Percentiles rank a stretch among this genome's conserved stretches.
Evolutionary conservation across 805 yeast genomes (phyloP).

Genomic region (Trichomonascus vanleenenianus): DNA sequence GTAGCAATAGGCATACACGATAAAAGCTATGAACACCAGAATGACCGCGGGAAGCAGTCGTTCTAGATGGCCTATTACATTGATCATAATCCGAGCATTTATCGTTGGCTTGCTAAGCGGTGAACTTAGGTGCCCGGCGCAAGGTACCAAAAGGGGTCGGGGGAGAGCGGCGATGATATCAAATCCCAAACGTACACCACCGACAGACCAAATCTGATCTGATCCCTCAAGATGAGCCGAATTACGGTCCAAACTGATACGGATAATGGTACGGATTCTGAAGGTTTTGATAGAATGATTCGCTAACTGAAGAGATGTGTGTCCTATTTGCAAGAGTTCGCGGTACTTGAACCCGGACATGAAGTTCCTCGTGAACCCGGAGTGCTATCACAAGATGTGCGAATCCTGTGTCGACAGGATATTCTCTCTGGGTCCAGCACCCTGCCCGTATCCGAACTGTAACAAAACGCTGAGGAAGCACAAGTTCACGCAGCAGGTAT

Average conservation of each 20-base stretch:
- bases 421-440: conserved; percentile 90
- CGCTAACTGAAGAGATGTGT: conserved; percentile 49
- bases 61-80: not conserved
- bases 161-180: no score
- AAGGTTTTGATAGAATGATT: not conserved
- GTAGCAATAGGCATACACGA: conserved; percentile 11
- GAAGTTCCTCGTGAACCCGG: conserved; percentile 88
- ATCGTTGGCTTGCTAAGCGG: no score
- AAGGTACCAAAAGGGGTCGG: no score
- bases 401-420: conserved; percentile 93
- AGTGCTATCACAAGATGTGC: conserved; percentile 96
- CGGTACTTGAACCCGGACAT: conserved; percentile 89
- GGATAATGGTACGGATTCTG: not conserved
- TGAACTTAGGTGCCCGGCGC: no score
- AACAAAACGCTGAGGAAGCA: conserved; percentile 80
- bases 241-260: not conserved
- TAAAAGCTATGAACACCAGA: conserved; percentile 18
- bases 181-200: not conserved
- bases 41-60: conserved; percentile 8
- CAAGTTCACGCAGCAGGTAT: conserved; percentile 84
- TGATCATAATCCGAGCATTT: not conserved
- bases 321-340: conserved; percentile 97
- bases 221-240: not conserved
- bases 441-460: conserved; percentile 91
- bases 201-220: no score